Evolutionary conservation across 148 eudicot genomes (phyloP).

Genomic region (Rhododendron kiyosumense): DNA sequence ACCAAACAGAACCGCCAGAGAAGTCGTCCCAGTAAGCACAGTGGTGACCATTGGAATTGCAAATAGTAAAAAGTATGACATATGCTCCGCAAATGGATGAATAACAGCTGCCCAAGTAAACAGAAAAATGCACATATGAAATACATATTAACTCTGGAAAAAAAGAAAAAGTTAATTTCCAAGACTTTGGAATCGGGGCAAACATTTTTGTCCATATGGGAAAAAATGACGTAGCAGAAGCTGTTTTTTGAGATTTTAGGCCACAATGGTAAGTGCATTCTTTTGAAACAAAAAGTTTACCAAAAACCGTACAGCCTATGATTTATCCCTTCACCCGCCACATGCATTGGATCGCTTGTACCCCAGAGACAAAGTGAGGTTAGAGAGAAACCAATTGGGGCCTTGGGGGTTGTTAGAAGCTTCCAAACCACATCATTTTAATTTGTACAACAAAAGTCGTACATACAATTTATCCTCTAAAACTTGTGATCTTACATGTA

Average conservation of each 20-base stretch:
- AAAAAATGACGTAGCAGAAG: not conserved
- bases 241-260: not conserved
- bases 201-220: not conserved
- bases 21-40: constrained; percentile 15
- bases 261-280: not conserved
- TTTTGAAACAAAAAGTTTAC: not conserved
- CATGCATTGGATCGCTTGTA: not conserved
- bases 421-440: not conserved
- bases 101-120: constrained; percentile 44
- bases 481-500: constrained; percentile 20
- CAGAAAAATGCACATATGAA: not conserved
- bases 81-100: constrained; percentile 75
- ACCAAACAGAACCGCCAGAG: constrained; percentile 16
- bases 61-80: constrained; percentile 45
- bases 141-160: not conserved
- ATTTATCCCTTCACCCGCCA: not conserved
- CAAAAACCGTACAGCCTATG: not conserved
- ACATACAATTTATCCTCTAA: not conserved
- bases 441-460: not conserved
- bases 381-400: not conserved
- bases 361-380: not conserved
- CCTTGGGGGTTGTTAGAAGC: not conserved
- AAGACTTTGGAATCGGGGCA: not conserved
- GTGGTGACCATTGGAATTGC: constrained; percentile 44
- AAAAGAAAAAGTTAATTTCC: not conserved